Base-by-base conservation (phyloP, 2,329 filamentous ascomycete genomes). In the Colletotrichum graminicola region DNA sequence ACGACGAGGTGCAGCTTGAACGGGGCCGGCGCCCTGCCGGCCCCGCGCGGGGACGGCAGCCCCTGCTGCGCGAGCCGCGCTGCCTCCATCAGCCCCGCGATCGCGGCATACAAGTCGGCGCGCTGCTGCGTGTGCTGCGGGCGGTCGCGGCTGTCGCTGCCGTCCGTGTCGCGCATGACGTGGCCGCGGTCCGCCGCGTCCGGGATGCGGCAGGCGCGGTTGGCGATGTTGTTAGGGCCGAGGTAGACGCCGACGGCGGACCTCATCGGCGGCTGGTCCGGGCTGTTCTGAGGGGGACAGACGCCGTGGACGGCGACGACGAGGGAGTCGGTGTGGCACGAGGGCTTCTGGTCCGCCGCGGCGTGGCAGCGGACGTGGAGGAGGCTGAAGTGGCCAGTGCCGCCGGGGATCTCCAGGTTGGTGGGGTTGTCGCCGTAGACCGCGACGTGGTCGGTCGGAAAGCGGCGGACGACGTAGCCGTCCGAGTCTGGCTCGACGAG, bases 41-140 rank as follows among this genome's bases (percentile, higher is more conserved):
- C 26, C 29, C 51, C 26, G 39, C 21, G 34, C 39, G 8, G 6
- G 11, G 18, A 18, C 36, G 47, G 45, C 5, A 52, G 21, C 23
- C 60, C 60, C 34, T 51, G 47, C 32, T 36, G n/a, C 43, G 45
- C 60, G 34, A 62, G 39, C 8, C 32, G 23, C 5, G 34, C n/a
- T 10, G 21, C 34, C 45, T 62, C 60, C 45, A 62, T 52, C 32
- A 62, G 29, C 34, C 60, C 60, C 34, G 45, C 60, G 14, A 62
- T 62, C 5, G 60, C 45, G 32, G 45, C 60, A 34, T 62, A 62
- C 32, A 62, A 32, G 21, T 62, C 60, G 12, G 34, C 60, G 45
- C 60, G 60, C 60, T 62, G 60, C 34, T 62, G 60, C 34, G 60
- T 62, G 60, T 62, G 60, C 34, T 62, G 60, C 14, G 60, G 60